Base-by-base conservation (phyloP, 108 stramenopile genomes). In the Stephanodiscus minutulus region DNA sequence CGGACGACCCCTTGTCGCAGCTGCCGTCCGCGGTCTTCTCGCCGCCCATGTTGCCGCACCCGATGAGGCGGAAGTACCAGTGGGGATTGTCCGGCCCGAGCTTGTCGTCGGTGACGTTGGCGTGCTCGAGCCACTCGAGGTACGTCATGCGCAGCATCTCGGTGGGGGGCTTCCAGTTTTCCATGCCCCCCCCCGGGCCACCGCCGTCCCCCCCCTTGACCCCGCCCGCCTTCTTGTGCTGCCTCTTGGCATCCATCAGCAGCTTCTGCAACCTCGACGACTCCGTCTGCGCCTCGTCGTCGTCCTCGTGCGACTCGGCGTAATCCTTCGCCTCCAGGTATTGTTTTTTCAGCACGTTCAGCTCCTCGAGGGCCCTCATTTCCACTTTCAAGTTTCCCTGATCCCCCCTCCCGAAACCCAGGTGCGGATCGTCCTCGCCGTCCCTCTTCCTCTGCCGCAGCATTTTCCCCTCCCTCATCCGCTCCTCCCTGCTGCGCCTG, bases 21-120 rank as follows among this genome's bases (percentile, higher is more conserved):
- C 65, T 66, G 12, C 79, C 79, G 25, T 73, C 72, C 50, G 61
- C 78, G 36, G 72, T 73, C 43, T 70, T 61, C 22, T 79, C 53
- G 10, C 79, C 53, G 10, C 79, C 88, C 78, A 82, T 88, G 46
- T 64, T 76, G 7, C 68, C 73, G 21, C 64, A 83, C 17, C 82
- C 95, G 63, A 88, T 93, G 53, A 97, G 73, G 20, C 97, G 82
- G 74, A 98, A 98, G 72, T 99, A 99, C 78, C 85, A 98, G 65
- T 97, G 97, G 29, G 92, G 88, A 36, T 77, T 67, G 24, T 90
- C 85, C n/a, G 81, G 79, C 17, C 86, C 84, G 3, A 79, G 56
- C 10, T 87, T 63, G n/a, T 89, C 91, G 43, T 87, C 80, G 5
- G 83, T 85, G 57, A 81, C 63, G 54, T 87, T 88, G 21, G 94